Base-by-base conservation (phyloP, 495 filamentous ascomycete genomes). In the Penicillium taxi region DNA sequence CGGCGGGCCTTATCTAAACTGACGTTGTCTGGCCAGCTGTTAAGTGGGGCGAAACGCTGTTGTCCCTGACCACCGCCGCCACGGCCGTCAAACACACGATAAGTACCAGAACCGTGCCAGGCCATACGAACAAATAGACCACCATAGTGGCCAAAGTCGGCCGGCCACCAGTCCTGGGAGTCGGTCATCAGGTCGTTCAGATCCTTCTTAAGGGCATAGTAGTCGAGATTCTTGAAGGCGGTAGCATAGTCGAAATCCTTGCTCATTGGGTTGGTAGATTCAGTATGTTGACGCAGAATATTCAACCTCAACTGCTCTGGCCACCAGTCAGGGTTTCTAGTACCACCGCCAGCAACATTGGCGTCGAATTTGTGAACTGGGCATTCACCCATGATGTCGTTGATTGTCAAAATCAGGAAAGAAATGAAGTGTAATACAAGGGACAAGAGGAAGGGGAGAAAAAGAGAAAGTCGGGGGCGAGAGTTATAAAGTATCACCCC, bases 21-120 rank as follows among this genome's bases (percentile, higher is more conserved):
- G 42, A 77, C 79, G 44, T 85, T 85, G 64, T 85, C 81, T 39
- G 81, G 81, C 81, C 81, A 85, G 66, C 75, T 80, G 77, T 85
- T 85, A 49, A 85, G 73, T 8, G 81, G 81, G 11, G 81, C 80
- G 45, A 85, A 84, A 21, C 81, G 75, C 61, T 85, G 81, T 61
- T 83, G 78, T 17, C 78, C 81, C 48, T 74, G 61, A 26, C 80
- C 80, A 48, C 77, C 80, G 45, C 81, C 81, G 36, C 81, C 81
- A 42, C 81, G 79, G 32, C 81, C 81, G 48, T 85, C 81, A 26
- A 67, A 69, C 55, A 81, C 72, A 42, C 81, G 77, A 62, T 85
- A 85, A 31, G 80, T 84, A 31, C 81, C 81, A 17, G 80, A 73
- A 47, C 76, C 77, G 67, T 85, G 81, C 81, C 81, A 85, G 31